phyloP scores from a whole-genome alignment of 371 early-diverging fungal species.

The Lichtheimia ornata region DNA sequence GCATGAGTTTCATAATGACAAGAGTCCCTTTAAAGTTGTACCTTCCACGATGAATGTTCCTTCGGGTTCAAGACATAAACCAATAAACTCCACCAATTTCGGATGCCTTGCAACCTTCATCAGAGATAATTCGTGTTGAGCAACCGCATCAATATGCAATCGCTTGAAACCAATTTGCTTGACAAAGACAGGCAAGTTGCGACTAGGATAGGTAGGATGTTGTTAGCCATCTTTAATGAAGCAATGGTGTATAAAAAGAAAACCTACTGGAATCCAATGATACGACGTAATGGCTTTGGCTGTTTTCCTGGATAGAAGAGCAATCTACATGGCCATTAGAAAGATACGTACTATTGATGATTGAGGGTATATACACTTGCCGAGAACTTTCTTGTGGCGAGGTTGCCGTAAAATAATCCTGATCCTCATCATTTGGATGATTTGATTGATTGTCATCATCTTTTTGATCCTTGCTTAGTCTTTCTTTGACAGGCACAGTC shows the following conservation, averaged over 20 bases:
- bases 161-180: conserved; percentile 23
- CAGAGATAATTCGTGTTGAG: conserved; percentile 16
- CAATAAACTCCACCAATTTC: conserved; percentile 46
- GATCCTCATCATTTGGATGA: no score
- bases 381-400: no score
- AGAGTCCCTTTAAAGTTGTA: conserved; percentile 5
- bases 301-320: conserved; percentile 3
- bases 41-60: conserved; percentile 45
- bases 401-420: no score
- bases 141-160: conserved; percentile 13
- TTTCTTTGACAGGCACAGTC: no score
- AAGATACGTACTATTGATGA: no score
- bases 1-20: background rate
- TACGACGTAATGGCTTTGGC: conserved; percentile 8
- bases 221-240: no score
- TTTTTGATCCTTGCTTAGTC: no score
- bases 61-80: conserved; percentile 40
- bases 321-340: background rate
- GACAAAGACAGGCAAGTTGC: conserved; percentile 52
- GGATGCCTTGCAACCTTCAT: conserved; percentile 38
- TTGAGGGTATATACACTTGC: no score
- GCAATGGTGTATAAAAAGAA: conserved; percentile 11
- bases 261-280: conserved; percentile 21
- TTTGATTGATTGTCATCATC: no score
- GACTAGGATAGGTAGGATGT: conserved; percentile 20